phyloP scores from a whole-genome alignment of 139 green algal genomes.

The Haematococcus lacustris region DNA sequence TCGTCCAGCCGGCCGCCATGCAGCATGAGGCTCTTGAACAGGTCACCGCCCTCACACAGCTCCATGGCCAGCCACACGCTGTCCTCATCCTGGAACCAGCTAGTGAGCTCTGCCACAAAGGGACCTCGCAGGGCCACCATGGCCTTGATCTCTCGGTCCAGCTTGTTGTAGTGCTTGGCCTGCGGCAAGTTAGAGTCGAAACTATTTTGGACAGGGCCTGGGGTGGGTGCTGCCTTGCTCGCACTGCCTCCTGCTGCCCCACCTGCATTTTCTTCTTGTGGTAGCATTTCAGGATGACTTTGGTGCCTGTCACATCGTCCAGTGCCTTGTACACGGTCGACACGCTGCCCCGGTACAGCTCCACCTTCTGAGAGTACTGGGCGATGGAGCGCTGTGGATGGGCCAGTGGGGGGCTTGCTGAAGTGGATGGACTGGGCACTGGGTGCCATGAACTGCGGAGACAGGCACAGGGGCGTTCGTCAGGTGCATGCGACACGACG shows the following conservation, averaged over 20 bases:
- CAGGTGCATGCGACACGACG: too few species aligned
- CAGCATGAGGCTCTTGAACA: conserved; percentile 68
- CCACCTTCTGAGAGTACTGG: conserved; percentile 44
- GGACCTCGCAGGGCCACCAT: conserved; percentile 20
- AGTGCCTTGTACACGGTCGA: conserved; percentile 60
- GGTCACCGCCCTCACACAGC: conserved; percentile 66
- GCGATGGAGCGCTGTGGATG: too few species aligned
- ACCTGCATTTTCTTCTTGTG: conserved; percentile 64
- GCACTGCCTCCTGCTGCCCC: too few species aligned
- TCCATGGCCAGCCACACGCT: conserved; percentile 70
- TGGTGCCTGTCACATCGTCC: conserved; percentile 26
- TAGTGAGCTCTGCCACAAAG: conserved; percentile 49
- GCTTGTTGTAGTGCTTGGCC: conserved; percentile 57
- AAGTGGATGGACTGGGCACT: too few species aligned
- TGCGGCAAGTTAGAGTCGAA: too few species aligned
- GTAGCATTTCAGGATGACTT: conserved; percentile 77
- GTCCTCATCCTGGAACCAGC: conserved; percentile 49
- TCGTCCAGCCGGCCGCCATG: conserved; percentile 53
- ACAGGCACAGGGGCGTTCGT: too few species aligned
- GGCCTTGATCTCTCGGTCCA: conserved; percentile 38
- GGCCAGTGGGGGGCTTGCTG: too few species aligned
- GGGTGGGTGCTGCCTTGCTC: too few species aligned
- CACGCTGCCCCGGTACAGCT: conserved; percentile 66
- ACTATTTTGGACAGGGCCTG: too few species aligned
- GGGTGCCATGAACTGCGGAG: too few species aligned